These are phyloP conservation scores for Zygoascus sp. DNA, from an alignment of 1,139 yeast species.

Conservation along the genomic window DNA sequence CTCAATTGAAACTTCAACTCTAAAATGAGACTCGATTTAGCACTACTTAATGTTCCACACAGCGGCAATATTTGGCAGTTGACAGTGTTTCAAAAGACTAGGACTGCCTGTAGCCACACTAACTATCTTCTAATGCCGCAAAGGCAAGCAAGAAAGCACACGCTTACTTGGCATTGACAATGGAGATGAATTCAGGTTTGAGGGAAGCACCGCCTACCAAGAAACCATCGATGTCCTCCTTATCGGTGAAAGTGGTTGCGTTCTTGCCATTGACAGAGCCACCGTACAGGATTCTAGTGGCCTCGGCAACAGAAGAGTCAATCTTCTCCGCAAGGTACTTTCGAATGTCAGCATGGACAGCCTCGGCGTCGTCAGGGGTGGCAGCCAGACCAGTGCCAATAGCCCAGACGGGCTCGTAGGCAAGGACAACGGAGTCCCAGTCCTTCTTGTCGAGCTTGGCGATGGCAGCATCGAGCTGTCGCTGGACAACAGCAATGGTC, in stretches of 20 bases:
- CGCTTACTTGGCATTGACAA: constrained; percentile 79
- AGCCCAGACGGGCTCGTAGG: constrained; percentile 99
- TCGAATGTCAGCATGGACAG: constrained; percentile 84
- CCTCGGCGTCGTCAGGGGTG: constrained; percentile 94
- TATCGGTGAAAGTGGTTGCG: constrained; percentile 85
- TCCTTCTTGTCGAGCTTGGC: constrained; percentile 61
- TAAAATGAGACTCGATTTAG: too few relatives aligned
- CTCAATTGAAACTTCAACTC: too few relatives aligned
- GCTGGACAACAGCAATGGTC: constrained; percentile 81
- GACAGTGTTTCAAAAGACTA: not conserved
- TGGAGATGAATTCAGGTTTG: constrained; percentile 96
- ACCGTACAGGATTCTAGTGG: constrained; percentile 91
- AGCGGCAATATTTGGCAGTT: not conserved
- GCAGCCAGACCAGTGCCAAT: constrained; percentile 99
- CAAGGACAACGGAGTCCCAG: constrained; percentile 91
- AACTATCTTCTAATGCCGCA: too few relatives aligned
- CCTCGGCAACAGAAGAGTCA: constrained; percentile 71
- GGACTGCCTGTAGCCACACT: too few relatives aligned
- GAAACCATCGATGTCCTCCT: constrained; percentile 95
- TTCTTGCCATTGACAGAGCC: constrained; percentile 98
- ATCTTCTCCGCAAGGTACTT: constrained; percentile 70
- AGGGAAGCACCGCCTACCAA: constrained; percentile 99
- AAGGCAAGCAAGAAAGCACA: too few relatives aligned
- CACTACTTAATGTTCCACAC: too few relatives aligned
- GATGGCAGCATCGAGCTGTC: constrained; percentile 87